Evolutionary conservation across 2,329 filamentous ascomycete genomes (phyloP).

Genomic region (Diplodia sapinea): DNA sequence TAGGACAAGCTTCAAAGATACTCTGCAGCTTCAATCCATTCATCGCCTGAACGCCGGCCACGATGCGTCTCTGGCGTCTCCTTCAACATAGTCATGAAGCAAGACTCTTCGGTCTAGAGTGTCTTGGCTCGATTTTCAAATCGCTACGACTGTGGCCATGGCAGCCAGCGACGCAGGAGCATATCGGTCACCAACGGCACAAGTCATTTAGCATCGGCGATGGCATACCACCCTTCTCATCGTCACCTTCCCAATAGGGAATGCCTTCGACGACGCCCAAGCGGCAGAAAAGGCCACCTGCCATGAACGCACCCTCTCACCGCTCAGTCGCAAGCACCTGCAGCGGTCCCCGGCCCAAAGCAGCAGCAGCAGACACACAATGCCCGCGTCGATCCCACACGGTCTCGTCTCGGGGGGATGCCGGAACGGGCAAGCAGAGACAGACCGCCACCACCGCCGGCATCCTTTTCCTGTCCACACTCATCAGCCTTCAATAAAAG

Average conservation of each 20-base stretch:
- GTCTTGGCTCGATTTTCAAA: too few relatives aligned
- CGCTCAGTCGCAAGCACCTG: neutral
- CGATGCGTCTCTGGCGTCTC: too few relatives aligned
- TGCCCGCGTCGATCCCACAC: conserved; percentile 10
- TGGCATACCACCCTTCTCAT: neutral
- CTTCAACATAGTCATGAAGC: too few relatives aligned
- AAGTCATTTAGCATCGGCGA: too few relatives aligned
- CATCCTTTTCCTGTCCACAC: neutral
- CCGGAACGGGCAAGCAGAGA: conserved; percentile 3
- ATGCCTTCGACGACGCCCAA: neutral
- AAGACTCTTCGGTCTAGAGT: too few relatives aligned
- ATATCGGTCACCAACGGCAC: too few relatives aligned
- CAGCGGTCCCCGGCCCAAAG: neutral
- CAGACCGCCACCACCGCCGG: conserved; percentile 13
- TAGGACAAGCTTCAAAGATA: too few relatives aligned
- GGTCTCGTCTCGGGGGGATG: neutral
- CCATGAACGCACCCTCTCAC: neutral
- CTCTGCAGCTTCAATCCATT: too few relatives aligned
- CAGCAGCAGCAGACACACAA: neutral
- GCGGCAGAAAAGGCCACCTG: conserved; percentile 20
- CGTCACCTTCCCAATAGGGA: neutral
- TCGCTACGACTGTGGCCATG: too few relatives aligned
- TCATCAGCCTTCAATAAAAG: neutral
- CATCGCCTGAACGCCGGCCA: too few relatives aligned
- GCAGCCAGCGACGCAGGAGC: too few relatives aligned